Evolutionary conservation across 306 rosid species (phyloP).

Genomic region (Dalbergia cochinchinensis): DNA sequence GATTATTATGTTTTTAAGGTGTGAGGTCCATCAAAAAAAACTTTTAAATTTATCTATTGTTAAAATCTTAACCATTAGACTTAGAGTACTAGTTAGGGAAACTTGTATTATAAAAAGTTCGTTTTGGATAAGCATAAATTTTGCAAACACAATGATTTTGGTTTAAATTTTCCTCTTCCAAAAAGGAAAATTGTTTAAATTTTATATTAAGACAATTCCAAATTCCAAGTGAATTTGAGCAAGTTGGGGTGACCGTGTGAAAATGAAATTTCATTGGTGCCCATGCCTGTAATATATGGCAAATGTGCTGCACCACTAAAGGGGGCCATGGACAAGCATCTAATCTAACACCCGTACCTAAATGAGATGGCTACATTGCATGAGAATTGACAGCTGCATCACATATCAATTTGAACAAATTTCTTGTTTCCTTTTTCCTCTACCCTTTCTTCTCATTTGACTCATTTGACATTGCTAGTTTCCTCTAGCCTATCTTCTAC

Average conservation of each 20-base stretch:
- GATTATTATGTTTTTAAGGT: too few species aligned
- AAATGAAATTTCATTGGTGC: slow-evolving; percentile 1
- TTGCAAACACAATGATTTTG: background rate
- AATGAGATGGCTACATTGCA: background rate
- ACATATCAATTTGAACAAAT: background rate
- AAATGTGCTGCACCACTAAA: background rate
- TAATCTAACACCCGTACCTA: background rate
- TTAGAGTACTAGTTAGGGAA: too few species aligned
- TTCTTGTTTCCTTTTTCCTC: background rate
- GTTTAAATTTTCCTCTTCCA: background rate
- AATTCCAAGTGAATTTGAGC: background rate
- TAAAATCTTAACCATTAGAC: too few species aligned
- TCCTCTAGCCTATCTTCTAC: background rate
- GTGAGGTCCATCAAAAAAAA: too few species aligned
- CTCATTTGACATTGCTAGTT: background rate
- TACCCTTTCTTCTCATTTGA: background rate
- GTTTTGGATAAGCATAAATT: too few species aligned
- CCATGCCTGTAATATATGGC: background rate
- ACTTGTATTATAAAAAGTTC: too few species aligned
- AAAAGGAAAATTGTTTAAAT: too few species aligned
- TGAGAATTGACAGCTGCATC: background rate
- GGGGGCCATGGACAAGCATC: too few species aligned
- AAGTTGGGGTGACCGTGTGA: slow-evolving; percentile 12
- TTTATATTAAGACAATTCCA: background rate
- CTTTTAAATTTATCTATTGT: too few species aligned